Evolutionary conservation across 192 early-diverging fungal genomes (phyloP).

Genomic region (Backusella westeae): DNA sequence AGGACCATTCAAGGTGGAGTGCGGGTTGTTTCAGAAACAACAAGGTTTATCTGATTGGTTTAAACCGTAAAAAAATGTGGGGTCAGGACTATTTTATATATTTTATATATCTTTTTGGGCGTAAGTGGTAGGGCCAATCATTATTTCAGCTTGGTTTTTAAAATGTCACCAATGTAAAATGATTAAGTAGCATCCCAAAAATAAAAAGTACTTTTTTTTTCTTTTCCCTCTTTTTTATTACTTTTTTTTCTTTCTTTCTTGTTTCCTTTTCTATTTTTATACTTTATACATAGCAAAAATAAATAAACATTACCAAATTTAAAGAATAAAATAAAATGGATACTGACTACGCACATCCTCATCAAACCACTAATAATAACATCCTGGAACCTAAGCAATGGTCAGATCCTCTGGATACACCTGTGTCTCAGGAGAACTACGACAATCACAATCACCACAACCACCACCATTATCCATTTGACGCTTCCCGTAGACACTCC

Average conservation of each 20-base stretch:
- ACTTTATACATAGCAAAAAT: too few species aligned
- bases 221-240: background rate
- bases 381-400: background rate
- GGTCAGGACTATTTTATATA: background rate
- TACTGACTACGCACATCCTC: conserved; percentile 6
- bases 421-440: background rate
- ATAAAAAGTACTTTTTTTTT: background rate
- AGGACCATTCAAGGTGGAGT: conserved; percentile 6
- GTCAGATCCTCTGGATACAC: background rate
- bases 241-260: background rate
- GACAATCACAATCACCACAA: background rate
- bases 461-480: background rate
- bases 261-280: conserved; percentile 1
- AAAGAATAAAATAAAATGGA: background rate
- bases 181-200: background rate
- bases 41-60: background rate
- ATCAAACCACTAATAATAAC: background rate
- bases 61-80: conserved; percentile 10
- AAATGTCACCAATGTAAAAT: background rate
- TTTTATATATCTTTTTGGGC: background rate
- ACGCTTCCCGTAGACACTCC: conserved; percentile 26
- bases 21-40: conserved; percentile 1
- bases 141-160: background rate
- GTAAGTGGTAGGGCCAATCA: background rate
- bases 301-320: conserved; percentile 7